phyloP scores from a whole-genome alignment of 2,329 filamentous ascomycete species.

The Fusarium multiceps region DNA sequence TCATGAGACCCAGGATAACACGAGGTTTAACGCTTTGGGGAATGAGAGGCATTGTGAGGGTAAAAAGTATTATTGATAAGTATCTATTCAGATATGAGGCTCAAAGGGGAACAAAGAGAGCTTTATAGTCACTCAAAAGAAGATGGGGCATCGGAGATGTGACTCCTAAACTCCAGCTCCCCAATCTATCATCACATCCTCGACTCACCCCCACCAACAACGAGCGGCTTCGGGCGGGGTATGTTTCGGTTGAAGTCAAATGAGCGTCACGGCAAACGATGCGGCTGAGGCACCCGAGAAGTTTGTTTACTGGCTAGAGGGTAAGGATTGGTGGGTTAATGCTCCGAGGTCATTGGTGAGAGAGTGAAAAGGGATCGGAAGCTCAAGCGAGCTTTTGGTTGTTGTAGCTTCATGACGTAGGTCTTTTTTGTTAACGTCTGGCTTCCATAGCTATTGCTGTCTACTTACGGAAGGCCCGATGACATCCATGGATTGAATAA shows the following conservation, averaged over 20 bases:
- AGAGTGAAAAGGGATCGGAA: not conserved
- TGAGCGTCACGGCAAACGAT: not conserved
- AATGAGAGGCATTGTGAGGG: conserved; percentile 59
- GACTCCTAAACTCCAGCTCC: conserved; percentile 38
- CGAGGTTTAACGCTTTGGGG: conserved; percentile 65
- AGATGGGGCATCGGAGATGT: conserved; percentile 26
- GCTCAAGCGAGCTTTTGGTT: not conserved
- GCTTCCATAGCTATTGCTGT: not conserved
- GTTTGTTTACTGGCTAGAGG: conserved; percentile 1
- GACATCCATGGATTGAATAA: not conserved
- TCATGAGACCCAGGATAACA: conserved; percentile 88
- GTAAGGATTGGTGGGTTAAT: conserved; percentile 4
- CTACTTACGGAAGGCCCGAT: not conserved
- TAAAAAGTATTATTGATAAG: not conserved
- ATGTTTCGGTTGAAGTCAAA: conserved; percentile 12
- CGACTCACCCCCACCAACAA: conserved; percentile 26
- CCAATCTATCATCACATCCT: conserved; percentile 19
- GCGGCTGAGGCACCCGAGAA: conserved; percentile 2
- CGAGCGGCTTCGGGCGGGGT: conserved; percentile 34
- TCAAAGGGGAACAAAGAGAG: not conserved
- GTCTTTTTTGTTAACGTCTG: not conserved
- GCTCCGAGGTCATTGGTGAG: not conserved
- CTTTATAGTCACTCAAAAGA: conserved; percentile 19
- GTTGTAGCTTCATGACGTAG: conserved; percentile 31
- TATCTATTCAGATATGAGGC: not conserved